These are phyloP conservation scores for Discostella stelligeroides DNA, from an alignment of 108 stramenopile species.

Conservation along the genomic window DNA sequence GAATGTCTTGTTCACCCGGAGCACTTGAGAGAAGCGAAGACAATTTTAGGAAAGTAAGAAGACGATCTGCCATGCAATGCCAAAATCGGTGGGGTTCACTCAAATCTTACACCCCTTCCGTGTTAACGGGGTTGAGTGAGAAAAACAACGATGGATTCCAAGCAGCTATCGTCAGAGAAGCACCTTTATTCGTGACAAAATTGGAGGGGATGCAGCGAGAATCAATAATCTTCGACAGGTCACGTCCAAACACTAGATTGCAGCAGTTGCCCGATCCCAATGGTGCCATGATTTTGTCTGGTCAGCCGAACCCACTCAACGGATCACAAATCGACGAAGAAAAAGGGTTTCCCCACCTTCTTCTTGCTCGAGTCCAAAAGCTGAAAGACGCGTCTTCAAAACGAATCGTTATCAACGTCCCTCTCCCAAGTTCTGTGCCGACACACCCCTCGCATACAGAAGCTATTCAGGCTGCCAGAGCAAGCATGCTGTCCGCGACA, in stretches of 20 bases:
- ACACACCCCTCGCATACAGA: conserved; percentile 77
- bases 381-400: conserved; percentile 34
- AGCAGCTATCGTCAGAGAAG: conserved; percentile 3
- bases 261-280: conserved; percentile 1
- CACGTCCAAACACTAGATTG: not conserved
- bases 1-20: conserved; percentile 12
- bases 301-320: not conserved
- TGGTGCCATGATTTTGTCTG: conserved; percentile 6
- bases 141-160: not conserved
- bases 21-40: not conserved
- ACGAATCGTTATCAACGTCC: conserved; percentile 43
- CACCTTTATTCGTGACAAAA: not conserved
- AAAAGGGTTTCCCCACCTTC: not conserved
- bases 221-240: conserved; percentile 10
- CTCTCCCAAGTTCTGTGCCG: conserved; percentile 63
- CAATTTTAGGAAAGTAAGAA: not conserved
- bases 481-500: conserved; percentile 15
- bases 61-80: conserved; percentile 59
- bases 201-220: conserved; percentile 3
- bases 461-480: conserved; percentile 58
- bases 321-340: not conserved
- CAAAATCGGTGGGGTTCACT: conserved; percentile 66
- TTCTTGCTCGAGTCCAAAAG: conserved; percentile 12
- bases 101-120: not conserved
- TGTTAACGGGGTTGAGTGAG: not conserved